Evolutionary conservation across 805 yeast genomes (phyloP).

Genomic region (Yamadazyma philogaea): DNA sequence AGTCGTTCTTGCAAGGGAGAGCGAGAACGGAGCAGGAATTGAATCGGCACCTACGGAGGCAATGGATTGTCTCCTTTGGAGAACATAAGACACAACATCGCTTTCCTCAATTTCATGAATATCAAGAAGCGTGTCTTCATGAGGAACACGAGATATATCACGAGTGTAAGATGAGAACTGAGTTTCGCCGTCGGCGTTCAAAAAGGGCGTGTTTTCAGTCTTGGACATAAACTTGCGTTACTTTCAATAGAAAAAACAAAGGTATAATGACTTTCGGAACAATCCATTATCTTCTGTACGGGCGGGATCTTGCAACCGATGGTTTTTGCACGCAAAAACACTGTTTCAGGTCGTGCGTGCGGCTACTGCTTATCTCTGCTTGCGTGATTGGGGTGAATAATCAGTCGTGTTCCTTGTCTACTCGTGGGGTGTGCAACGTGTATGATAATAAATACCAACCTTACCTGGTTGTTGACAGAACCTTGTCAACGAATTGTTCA

Average conservation of each 20-base stretch:
- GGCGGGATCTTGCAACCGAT: neutral
- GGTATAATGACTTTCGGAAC: neutral
- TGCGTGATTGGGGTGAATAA: no score
- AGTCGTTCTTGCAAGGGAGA: neutral
- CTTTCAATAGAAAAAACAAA: neutral
- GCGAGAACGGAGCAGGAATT: conserved; percentile 11
- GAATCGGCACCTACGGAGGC: conserved; percentile 28
- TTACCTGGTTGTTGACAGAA: no score
- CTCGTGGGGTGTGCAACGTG: no score
- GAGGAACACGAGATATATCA: conserved; percentile 8
- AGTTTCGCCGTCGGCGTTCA: conserved; percentile 6
- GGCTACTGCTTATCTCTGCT: conserved; percentile 2
- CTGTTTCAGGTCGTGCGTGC: neutral
- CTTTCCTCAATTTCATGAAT: conserved; percentile 26
- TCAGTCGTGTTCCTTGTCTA: no score
- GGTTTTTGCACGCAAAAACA: neutral
- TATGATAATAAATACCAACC: no score
- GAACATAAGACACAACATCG: conserved; percentile 38
- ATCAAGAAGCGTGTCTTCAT: conserved; percentile 3
- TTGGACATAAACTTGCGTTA: conserved; percentile 5
- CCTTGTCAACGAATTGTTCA: no score
- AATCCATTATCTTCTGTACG: neutral
- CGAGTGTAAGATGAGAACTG: conserved; percentile 7
- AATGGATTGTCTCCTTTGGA: conserved; percentile 38
- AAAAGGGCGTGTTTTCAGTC: conserved; percentile 17